phyloP scores from a whole-genome alignment of 768 basidiomycete genomes.

The Lyophyllum decastes region DNA sequence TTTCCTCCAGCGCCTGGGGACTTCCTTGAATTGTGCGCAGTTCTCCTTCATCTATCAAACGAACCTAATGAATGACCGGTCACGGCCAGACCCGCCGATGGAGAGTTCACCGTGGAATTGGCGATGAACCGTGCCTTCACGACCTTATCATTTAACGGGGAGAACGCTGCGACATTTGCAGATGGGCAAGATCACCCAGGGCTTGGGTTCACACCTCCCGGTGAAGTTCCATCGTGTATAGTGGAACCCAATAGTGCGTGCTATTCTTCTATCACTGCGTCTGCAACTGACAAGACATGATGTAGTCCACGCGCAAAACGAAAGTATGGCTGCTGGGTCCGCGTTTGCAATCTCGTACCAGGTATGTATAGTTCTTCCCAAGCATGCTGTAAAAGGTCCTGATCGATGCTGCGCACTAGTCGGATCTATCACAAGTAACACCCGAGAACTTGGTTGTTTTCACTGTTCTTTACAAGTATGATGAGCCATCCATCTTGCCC shows the following conservation, averaged over 20 bases:
- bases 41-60: background rate
- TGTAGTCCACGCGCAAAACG: conserved; percentile 54
- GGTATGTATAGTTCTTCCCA: conserved; percentile 23
- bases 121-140: conserved; percentile 53
- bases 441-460: conserved; percentile 54
- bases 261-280: background rate
- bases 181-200: conserved; percentile 45
- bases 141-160: conserved; percentile 39
- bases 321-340: conserved; percentile 51
- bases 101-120: conserved; percentile 48
- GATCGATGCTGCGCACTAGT: conserved; percentile 26
- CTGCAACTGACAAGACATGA: background rate
- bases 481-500: background rate
- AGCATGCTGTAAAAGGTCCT: background rate
- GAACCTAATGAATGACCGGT: background rate
- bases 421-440: conserved; percentile 46
- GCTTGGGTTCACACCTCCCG: conserved; percentile 18
- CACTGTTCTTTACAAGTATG: conserved; percentile 47
- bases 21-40: conserved; percentile 41
- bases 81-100: conserved; percentile 42
- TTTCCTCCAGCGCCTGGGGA: conserved; percentile 44
- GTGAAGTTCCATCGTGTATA: conserved; percentile 44
- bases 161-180: conserved; percentile 38
- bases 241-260: conserved; percentile 48
- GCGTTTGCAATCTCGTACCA: conserved; percentile 57